Conservation (phyloP, 495 filamentous ascomycete genomes). For the Aspergillus steynii region DNA sequence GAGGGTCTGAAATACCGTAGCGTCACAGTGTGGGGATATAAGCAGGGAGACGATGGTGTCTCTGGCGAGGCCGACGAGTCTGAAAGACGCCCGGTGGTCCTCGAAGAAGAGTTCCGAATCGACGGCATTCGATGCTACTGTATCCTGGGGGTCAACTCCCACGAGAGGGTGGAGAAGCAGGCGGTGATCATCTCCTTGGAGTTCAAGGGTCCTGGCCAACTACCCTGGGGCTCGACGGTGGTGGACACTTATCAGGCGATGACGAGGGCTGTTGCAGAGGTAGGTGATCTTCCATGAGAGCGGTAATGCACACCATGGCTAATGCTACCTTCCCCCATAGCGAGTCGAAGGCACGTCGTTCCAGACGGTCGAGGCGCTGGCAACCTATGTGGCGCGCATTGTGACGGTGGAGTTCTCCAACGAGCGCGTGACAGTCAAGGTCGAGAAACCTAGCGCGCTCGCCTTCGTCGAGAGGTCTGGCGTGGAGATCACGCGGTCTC, state of each 20-base stretch:
- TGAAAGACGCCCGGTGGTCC: slow-evolving; percentile 32
- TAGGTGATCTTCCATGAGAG: slow-evolving; percentile 18
- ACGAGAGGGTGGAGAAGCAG: slow-evolving; percentile 59
- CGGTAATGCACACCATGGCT: slow-evolving; percentile 1
- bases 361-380: slow-evolving; percentile 58
- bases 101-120: slow-evolving; percentile 48
- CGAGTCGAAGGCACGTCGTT: slow-evolving; percentile 55
- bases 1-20: slow-evolving; percentile 43
- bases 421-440: slow-evolving; percentile 50
- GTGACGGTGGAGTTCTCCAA: slow-evolving; percentile 53
- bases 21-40: slow-evolving; percentile 42
- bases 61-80: slow-evolving; percentile 15
- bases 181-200: slow-evolving; percentile 51
- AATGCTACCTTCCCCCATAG: slow-evolving; percentile 20
- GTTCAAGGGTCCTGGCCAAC: slow-evolving; percentile 44
- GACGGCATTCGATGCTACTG: slow-evolving; percentile 47
- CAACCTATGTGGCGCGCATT: slow-evolving; percentile 53
- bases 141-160: slow-evolving; percentile 59
- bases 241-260: slow-evolving; percentile 46
- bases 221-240: slow-evolving; percentile 42
- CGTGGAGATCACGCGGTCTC: slow-evolving; percentile 55
- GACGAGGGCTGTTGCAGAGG: slow-evolving; percentile 47
- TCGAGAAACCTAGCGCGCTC: slow-evolving; percentile 60
- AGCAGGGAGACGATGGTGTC: slow-evolving; percentile 15
- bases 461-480: slow-evolving; percentile 56